These are phyloP conservation scores for Taiozyma sp. DNA, from an alignment of 1,139 yeast species.

Conservation along the genomic window DNA sequence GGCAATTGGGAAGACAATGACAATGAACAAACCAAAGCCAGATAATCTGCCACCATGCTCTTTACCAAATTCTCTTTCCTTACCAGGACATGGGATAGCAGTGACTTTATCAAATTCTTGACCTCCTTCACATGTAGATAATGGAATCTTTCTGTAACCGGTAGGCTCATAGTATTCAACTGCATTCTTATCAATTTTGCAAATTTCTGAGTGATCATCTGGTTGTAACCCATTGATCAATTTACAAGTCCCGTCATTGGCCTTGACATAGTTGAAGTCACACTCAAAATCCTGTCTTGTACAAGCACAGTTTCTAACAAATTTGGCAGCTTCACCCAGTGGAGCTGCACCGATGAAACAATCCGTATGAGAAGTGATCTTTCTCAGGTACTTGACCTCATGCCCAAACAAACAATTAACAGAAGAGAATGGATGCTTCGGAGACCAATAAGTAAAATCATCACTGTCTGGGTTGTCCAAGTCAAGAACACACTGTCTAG, in stretches of 20 bases:
- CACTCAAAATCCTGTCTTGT: constrained; percentile 90
- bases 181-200: constrained; percentile 48
- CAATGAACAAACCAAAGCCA: constrained; percentile 48
- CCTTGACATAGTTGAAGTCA: constrained; percentile 76
- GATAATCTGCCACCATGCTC: constrained; percentile 51
- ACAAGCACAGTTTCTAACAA: constrained; percentile 72
- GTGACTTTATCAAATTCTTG: constrained; percentile 58
- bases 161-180: constrained; percentile 76
- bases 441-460: constrained; percentile 85
- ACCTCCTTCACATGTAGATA: constrained; percentile 76
- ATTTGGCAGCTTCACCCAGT: constrained; percentile 53
- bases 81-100: constrained; percentile 87
- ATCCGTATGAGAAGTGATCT: constrained; percentile 52
- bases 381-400: constrained; percentile 70
- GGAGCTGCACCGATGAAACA: constrained; percentile 82
- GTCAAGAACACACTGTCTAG: constrained; percentile 68
- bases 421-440: constrained; percentile 59
- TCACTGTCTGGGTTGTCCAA: constrained; percentile 51
- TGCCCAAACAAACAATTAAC: constrained; percentile 87
- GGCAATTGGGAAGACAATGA: constrained; percentile 53
- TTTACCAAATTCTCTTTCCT: constrained; percentile 57
- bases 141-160: constrained; percentile 72
- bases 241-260: constrained; percentile 80
- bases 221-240: constrained; percentile 70
- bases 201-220: constrained; percentile 58